Evolutionary conservation across 768 basidiomycete species (phyloP).

Genomic region (Podaxis sp.): DNA sequence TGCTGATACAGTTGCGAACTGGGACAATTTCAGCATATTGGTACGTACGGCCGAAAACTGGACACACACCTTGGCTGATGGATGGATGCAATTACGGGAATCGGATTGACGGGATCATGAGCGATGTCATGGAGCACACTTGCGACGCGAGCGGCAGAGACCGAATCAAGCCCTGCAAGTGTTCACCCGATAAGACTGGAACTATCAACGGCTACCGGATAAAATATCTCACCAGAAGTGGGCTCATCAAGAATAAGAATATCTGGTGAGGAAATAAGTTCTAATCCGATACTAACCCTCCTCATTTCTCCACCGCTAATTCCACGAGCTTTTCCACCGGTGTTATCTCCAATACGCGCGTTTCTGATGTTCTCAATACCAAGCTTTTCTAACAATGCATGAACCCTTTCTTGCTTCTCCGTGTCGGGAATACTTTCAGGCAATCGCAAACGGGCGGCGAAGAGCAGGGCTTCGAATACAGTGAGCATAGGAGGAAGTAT

Average conservation of each 20-base stretch:
- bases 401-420: constrained; percentile 68
- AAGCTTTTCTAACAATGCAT: constrained; percentile 70
- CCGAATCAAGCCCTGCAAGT: constrained; percentile 71
- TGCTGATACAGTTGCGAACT: constrained; percentile 83
- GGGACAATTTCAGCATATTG: neutral
- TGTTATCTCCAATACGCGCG: constrained; percentile 63
- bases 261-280: constrained; percentile 83
- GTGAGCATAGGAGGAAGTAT: constrained; percentile 78
- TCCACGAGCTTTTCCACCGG: constrained; percentile 71
- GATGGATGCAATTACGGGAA: constrained; percentile 82
- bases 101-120: constrained; percentile 62
- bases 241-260: constrained; percentile 89
- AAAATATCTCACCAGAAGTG: constrained; percentile 44
- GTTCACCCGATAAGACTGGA: constrained; percentile 1
- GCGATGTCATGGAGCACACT: constrained; percentile 75
- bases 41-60: neutral
- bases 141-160: constrained; percentile 81
- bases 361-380: constrained; percentile 71
- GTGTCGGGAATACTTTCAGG: constrained; percentile 64
- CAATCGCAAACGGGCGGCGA: constrained; percentile 82
- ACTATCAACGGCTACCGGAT: neutral
- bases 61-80: constrained; percentile 75
- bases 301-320: constrained; percentile 93
- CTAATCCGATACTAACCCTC: constrained; percentile 86
- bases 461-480: constrained; percentile 77